These are phyloP conservation scores for Malassezia equina DNA, from an alignment of 1,284 basidiomycete species.

Conservation along the genomic window DNA sequence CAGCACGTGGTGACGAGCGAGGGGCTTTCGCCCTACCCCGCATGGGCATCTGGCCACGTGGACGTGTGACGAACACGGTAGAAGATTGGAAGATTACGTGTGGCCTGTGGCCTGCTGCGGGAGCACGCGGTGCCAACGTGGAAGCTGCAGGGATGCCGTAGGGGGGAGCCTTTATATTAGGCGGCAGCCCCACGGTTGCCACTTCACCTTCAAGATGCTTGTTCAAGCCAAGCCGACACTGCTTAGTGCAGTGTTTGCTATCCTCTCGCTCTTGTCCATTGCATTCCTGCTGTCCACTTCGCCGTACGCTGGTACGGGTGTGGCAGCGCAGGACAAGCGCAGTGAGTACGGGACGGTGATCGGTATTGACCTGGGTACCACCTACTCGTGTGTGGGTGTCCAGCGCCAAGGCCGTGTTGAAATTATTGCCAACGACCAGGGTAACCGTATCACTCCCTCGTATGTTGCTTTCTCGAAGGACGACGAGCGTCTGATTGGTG, in stretches of 20 bases:
- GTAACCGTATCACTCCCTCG: conserved; percentile 49
- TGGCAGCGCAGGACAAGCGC: conserved; percentile 40
- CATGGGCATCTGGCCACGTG: conserved; percentile 4
- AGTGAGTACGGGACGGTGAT: conserved; percentile 73
- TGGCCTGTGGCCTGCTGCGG: background rate
- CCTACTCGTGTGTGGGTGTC: conserved; percentile 57
- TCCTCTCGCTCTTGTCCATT: conserved; percentile 15
- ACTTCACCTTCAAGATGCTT: conserved; percentile 3
- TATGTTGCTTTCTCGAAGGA: conserved; percentile 52
- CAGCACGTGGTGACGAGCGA: background rate
- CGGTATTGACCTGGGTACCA: conserved; percentile 62
- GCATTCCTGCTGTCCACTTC: conserved; percentile 6
- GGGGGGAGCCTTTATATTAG: conserved; percentile 3
- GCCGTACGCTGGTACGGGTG: conserved; percentile 28
- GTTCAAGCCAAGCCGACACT: conserved; percentile 13
- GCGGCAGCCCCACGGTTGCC: background rate
- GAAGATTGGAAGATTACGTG: conserved; percentile 16
- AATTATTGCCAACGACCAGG: conserved; percentile 51
- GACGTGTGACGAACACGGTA: conserved; percentile 13
- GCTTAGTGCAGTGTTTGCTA: conserved; percentile 3
- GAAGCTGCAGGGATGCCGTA: conserved; percentile 7
- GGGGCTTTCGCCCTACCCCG: background rate
- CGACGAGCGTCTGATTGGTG: conserved; percentile 65
- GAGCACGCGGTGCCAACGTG: conserved; percentile 11
- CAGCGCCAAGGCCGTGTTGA: conserved; percentile 58